phyloP scores from a whole-genome alignment of 345 rosid species.

The Turritis glabra region DNA sequence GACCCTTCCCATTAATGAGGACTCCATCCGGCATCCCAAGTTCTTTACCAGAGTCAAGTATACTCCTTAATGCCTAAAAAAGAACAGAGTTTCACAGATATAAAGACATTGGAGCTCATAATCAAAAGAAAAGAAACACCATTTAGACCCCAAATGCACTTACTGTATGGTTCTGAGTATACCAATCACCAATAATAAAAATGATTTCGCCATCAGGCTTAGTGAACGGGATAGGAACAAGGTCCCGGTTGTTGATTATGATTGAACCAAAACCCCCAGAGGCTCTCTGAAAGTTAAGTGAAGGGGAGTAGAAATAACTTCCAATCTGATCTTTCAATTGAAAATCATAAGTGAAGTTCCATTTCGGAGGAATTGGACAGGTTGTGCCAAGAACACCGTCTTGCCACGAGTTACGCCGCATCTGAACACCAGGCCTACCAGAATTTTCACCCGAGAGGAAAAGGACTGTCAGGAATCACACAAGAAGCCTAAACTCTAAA shows the following conservation, averaged over 20 bases:
- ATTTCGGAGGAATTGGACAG: conserved; percentile 67
- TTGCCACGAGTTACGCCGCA: conserved; percentile 92
- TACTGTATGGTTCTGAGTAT: conserved; percentile 74
- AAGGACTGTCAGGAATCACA: background rate
- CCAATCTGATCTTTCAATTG: conserved; percentile 98
- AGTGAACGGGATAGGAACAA: conserved; percentile 66
- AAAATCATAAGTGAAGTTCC: conserved; percentile 75
- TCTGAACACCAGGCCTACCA: conserved; percentile 80
- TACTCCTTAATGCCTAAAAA: conserved; percentile 63
- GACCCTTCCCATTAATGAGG: conserved; percentile 93
- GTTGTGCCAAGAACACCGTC: conserved; percentile 90
- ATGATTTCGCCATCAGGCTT: conserved; percentile 74
- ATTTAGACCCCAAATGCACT: conserved; percentile 30
- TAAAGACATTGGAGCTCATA: background rate
- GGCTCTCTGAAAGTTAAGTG: conserved; percentile 81
- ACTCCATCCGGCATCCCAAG: conserved; percentile 98
- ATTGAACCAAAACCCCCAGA: conserved; percentile 95
- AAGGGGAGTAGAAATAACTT: conserved; percentile 82
- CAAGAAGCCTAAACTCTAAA: background rate
- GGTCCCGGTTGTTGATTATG: conserved; percentile 57
- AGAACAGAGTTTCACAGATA: conserved; percentile 15
- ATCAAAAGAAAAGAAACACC: background rate
- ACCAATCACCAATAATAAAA: conserved; percentile 92
- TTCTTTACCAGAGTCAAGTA: conserved; percentile 77
- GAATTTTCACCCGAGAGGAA: background rate